Evolutionary conservation across 1,139 yeast genomes (phyloP), one percentile per base, ranked within the genome.

Genomic region (Suhomyces terraborum): DNA sequence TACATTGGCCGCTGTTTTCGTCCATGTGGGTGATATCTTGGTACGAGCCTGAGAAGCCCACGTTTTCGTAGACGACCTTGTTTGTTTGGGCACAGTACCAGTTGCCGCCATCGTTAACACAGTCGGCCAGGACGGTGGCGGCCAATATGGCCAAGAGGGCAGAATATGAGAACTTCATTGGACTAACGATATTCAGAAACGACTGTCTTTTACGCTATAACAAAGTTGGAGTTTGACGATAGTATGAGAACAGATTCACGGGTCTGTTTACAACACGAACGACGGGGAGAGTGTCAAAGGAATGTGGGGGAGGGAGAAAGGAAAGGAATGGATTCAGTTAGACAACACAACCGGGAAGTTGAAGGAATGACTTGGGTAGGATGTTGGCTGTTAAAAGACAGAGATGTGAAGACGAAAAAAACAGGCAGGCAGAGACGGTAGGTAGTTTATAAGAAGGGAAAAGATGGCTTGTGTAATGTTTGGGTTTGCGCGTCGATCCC

Each of bases 71-170:
- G 46, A 74, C 69, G 51, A 91, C 77, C 52, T 87, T 88, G 47
- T 68, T 57, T 45, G 88, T 86, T 49, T 79, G 63, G 50, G 77
- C 66, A 69, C 97, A 88, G 77, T 84, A 89, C 73, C 84, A 86
- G 76, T 88, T 88, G 50, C 96, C 96, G 46, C 66, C 73, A 38
- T 67, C 69, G 48, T 66, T 62, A 32, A 70, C 55, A 49, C 82
- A 79, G 33, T 59, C 72, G 19, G 67, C 64, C 30, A 69, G 68
- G 20, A 61, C 63, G 30, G 66, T 53, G 24, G 58, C 46, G 29
- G 70, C 52, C 40, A 64, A 55, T 18, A 56, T 42, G 35, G 70
- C 53, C 43, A 64, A 54, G 25, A 68, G 50, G 37, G 60, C 52
- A 12, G 61, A 48, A 30, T 50, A 38, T 27, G 60, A 32, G 42